phyloP scores from a whole-genome alignment of 2,329 filamentous ascomycete species.

The Arachnomyces sp. region DNA sequence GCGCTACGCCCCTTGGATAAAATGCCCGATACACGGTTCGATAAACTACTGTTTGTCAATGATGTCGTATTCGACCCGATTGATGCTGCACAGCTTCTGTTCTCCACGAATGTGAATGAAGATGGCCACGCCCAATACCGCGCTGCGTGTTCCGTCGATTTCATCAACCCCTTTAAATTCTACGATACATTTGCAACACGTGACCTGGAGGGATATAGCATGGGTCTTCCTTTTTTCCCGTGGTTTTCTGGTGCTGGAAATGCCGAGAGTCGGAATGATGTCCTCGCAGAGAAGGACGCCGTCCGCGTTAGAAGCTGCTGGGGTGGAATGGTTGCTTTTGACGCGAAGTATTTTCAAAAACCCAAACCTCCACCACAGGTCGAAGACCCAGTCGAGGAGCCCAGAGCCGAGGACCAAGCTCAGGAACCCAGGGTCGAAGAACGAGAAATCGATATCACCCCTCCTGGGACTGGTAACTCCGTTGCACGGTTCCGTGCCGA shows the following conservation, averaged over 20 bases:
- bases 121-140: constrained; percentile 53
- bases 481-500: constrained; percentile 52
- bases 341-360: constrained; percentile 37
- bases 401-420: not conserved
- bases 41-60: constrained; percentile 55
- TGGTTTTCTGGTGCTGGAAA: constrained; percentile 53
- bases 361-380: constrained; percentile 6
- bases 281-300: constrained; percentile 49
- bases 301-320: constrained; percentile 67
- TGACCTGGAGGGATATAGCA: constrained; percentile 59
- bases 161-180: constrained; percentile 63
- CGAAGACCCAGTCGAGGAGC: not conserved
- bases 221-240: constrained; percentile 64
- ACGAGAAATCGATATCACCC: constrained; percentile 2
- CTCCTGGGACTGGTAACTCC: constrained; percentile 20
- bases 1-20: constrained; percentile 56
- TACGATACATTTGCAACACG: constrained; percentile 70
- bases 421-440: constrained; percentile 6
- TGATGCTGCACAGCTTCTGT: constrained; percentile 54
- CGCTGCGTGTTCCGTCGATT: constrained; percentile 67
- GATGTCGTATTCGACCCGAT: constrained; percentile 57
- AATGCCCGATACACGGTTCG: constrained; percentile 37
- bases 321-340: constrained; percentile 60
- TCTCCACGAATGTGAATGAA: constrained; percentile 47
- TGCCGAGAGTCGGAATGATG: constrained; percentile 52